Evolutionary conservation across 495 filamentous ascomycete genomes (phyloP), one percentile per base, ranked within the genome.

Genomic region (Aspergillus cristatus): DNA sequence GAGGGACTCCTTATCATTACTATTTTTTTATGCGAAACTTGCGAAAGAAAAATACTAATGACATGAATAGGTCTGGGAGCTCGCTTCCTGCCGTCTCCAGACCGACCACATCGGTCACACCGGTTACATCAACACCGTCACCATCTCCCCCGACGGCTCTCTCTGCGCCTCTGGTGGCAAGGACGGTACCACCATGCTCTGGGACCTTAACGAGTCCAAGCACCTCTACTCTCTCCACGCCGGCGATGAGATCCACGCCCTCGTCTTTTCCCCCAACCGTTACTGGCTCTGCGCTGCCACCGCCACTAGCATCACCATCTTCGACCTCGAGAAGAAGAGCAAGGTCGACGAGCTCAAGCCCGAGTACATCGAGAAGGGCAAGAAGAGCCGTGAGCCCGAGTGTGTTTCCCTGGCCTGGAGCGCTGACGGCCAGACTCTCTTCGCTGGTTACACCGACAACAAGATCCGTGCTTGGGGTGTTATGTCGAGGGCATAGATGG

Each of bases 311-410:
- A 97, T 99, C 79, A 97, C 95, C 79, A 97, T 99, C 76, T 99
- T 99, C 72, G 91, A 99, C 65, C 79, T 99, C 53, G 91, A 99
- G 86, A 99, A 99, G 89, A 97, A 99, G 86, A 90, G 82, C 81
- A 97, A 97, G 81, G 91, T 99, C 49, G 91, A 99, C 55, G 91
- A 97, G 79, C 78, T 99, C 65, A 96, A 94, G 85, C 93, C 93
- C 48, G 93, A 98, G 59, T 96, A 93, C 73, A 76, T 86, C 46
- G 78, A 87, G 57, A 82, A 88, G 60, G 88, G 91, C 71, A 95
- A 95, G 88, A 97, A 97, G 88, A 84, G 77, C 78, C 75, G 89
- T 65, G 91, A 96, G 71, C 93, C 93, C 47, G 91, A 99, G 83
- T 96, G 90, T 72, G 80, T 99, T 47, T 81, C 74, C 62, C 73